Evolutionary conservation across 371 early-diverging fungal genomes (phyloP), one percentile per base, ranked within the genome.

Genomic region (Mortierella polycephala): DNA sequence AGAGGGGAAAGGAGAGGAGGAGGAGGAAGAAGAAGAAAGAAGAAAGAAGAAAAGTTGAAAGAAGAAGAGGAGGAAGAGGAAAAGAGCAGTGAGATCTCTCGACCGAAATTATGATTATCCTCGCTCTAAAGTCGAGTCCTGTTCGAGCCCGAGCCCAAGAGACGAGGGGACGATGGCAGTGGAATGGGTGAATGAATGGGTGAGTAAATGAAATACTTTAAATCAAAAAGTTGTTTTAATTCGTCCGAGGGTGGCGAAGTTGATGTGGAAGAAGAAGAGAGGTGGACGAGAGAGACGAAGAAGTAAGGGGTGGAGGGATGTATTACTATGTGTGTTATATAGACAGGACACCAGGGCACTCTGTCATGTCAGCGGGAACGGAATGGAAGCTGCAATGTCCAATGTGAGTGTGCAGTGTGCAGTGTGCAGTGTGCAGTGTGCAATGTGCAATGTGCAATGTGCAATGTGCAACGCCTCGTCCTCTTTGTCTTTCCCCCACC

Each of bases 161-260:
- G 42, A 40, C 18, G 45, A n/a, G 18, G 58, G 20, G 44, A n/a
- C 14, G 58, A 45, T 37, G 42, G 8, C n/a, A 45, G 40, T 42
- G 58, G n/a, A 52, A 40, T 62, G 49, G 16, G 3, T 23, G 41
- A 30, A 30, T 30, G 30, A 30, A 30, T 30, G 30, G 30, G 30
- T 30, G 30, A 30, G 30, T 30, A 30, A 30, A 30, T 30, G 30
- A 30, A 30, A 30, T 30, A 30, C 30, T 30, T 4, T 30, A 30
- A 30, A 30, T 30, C 46, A n/a, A 45, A 63, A 13, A 30, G 30
- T 6, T 14, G 8, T 58, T 42, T 42, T 52, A 21, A 40, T 49
- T 49, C 56, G 60, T 60, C 60, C 55, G 46, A 55, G 44, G 40
- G 69, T 61, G 49, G 69, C 57, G 50, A 61, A 61, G 69, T 60